Conservation (phyloP, 2,329 filamentous ascomycete genomes). For the Xylaria arbuscula region DNA sequence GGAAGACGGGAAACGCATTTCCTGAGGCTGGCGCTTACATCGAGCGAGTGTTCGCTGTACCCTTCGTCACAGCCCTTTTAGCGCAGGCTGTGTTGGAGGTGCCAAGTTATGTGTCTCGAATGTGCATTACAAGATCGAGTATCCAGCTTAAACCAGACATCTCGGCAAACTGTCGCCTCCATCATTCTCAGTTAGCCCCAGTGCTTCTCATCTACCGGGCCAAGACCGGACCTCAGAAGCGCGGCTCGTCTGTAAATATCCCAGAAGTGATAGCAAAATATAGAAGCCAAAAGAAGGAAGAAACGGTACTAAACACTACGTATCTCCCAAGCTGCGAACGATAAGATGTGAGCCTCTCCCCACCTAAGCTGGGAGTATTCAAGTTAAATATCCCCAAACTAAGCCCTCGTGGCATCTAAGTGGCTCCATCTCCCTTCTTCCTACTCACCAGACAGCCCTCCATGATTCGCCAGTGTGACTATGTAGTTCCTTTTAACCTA, state of each 20-base stretch:
- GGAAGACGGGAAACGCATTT: no score
- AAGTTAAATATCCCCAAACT: neutral
- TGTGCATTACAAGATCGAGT: neutral
- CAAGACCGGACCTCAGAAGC: neutral
- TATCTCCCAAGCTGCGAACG: neutral
- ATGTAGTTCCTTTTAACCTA: no score
- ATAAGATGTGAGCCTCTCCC: neutral
- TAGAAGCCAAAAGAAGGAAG: neutral
- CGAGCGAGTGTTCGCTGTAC: neutral
- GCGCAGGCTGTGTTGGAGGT: neutral
- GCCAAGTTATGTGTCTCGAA: neutral
- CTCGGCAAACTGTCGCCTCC: neutral
- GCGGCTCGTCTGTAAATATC: neutral
- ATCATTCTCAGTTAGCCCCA: neutral
- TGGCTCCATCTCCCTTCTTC: no score
- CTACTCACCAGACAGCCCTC: no score
- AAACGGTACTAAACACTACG: neutral
- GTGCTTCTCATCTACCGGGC: neutral
- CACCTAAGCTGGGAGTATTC: no score
- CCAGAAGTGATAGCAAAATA: conserved; percentile 11
- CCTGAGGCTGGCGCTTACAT: neutral
- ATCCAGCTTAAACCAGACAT: neutral
- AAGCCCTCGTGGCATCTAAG: neutral
- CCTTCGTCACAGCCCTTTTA: neutral
- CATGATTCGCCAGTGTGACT: no score